A percentile compares a stretch with the other conserved stretches of the same genome.
phyloP scores from a whole-genome alignment of 208 protist genomes.

The Kentomonas sorsogonicus region DNA sequence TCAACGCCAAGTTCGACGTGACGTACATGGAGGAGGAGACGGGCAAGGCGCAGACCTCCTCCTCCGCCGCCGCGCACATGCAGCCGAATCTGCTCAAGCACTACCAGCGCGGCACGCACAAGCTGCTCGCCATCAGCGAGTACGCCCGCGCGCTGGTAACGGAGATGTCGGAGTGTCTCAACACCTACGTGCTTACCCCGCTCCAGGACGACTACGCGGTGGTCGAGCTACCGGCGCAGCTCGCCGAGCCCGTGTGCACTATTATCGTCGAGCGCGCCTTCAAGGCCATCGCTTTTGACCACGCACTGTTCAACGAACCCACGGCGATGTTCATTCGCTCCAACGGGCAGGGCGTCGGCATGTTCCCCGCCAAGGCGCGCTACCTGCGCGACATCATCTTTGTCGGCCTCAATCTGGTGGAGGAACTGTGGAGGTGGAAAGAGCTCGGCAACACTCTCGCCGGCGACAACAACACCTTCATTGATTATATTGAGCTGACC shows the following conservation, averaged over 20 bases:
- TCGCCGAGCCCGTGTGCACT: slow-evolving; percentile 51
- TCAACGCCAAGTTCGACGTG: slow-evolving; percentile 47
- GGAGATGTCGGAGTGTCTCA: slow-evolving; percentile 51
- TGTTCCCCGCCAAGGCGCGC: slow-evolving; percentile 32
- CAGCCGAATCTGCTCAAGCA: slow-evolving; percentile 47
- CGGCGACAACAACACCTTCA: slow-evolving; percentile 56
- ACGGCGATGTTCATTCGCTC: slow-evolving; percentile 65
- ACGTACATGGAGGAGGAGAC: slow-evolving; percentile 62
- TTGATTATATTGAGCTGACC: slow-evolving; percentile 60
- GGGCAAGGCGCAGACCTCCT: slow-evolving; percentile 19
- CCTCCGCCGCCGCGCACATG: slow-evolving; percentile 16
- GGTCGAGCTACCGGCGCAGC: slow-evolving; percentile 51
- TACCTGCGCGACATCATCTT: slow-evolving; percentile 79
- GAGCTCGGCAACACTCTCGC: slow-evolving; percentile 33
- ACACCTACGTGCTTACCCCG: slow-evolving; percentile 47
- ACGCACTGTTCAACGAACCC: slow-evolving; percentile 32
- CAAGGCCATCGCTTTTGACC: slow-evolving; percentile 43
- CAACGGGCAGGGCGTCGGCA: slow-evolving; percentile 54
- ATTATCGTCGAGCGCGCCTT: slow-evolving; percentile 46
- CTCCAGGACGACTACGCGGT: slow-evolving; percentile 78
- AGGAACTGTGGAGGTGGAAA: slow-evolving; percentile 83
- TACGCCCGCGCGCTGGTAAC: slow-evolving; percentile 26
- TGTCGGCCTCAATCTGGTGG: slow-evolving; percentile 65
- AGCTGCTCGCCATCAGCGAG: slow-evolving; percentile 44
- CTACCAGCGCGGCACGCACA: slow-evolving; percentile 75